Base-by-base conservation (phyloP, 1,284 basidiomycete genomes). In the Pascua sp. region DNA sequence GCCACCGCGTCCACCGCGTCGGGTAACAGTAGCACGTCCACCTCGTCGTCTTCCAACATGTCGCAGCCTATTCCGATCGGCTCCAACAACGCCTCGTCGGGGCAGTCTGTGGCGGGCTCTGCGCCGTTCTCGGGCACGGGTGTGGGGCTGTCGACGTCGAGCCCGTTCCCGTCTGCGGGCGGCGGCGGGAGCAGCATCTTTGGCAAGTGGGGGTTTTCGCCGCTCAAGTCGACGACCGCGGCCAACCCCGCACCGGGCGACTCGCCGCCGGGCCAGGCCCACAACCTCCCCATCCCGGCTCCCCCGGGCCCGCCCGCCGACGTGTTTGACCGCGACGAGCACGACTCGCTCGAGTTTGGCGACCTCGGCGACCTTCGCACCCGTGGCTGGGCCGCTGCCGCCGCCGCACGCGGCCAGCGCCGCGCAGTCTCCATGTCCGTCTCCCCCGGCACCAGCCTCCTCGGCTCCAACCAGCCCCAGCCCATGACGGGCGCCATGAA, bases 261-360 rank as follows among this genome's bases (percentile, higher is more conserved):
- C 51, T 67, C 62, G 52, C 60, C 65, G 13, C 45, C 59, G 3
- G 24, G 24, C 24, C 24, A 32, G 16, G 40, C 44, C 51, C 45
- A 40, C 47, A 18, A 18, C 11, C 11, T 44, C 15, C 47, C 45
- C 47, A 56, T 49, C 32, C 46, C 52, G 1, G 9, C 40, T 16
- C 45, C 44, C 4, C 13, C 49, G 16, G n/a, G 43, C 15, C 41
- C 56, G 37, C 18, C 42, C 42, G 45, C 47, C 51, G 43, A 52
- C 36, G 37, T 50, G 40, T 49, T 65, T 38, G 61, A 66, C 24
- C 62, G 66, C 45, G 67, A 69, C 40, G 47, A 67, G 24, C 67
- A 71, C 60, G 70, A 69, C 46, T 60, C 62, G 15, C 66, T 71
- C 47, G 71, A 73, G 52, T 71, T 73, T 62, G 72, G 70, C 37